Evolutionary conservation across 1,284 basidiomycete species (phyloP), one percentile per base, ranked within the genome.

Genomic region (Baeospora myosura): DNA sequence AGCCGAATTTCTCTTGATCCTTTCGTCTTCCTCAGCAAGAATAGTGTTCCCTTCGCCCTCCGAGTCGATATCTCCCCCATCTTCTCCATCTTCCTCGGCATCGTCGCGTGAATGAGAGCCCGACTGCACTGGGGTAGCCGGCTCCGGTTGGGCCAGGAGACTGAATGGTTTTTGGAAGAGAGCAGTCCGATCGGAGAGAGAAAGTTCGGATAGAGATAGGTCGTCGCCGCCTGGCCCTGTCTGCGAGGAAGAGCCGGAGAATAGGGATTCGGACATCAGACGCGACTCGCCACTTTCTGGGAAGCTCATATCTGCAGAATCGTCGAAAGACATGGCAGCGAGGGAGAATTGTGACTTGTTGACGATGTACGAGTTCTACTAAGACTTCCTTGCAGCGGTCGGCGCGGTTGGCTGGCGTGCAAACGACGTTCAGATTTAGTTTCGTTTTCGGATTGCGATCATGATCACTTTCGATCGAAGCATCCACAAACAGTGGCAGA

Each of bases 131-230:
- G 39, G 45, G 25, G 44, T 18, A 24, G 32, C 24, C 30, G 37
- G n/a, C 12, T 21, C 41, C 26, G 60, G 64, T 26, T 50, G 58
- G 3, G 66, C 66, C n/a, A 69, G 56, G n/a, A 69, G 57, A 46
- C 61, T 68, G 47, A 71, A 71, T 1, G 64, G 63, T 33, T 55
- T 55, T 37, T 56, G 49, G 34, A 45, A 49, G 16, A 49, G 40
- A 24, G 49, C 46, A 16, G 63, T 57, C 29, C 59, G 66, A 44
- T 73, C 67, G 17, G 64, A 57, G 24, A 79, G 52, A 6, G 74
- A 79, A 10, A 81, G 65, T 48, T 82, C 79, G 2, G 80, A 80
- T 38, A 81, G 57, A 3, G 78, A 80, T 3, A 82, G 64, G 59
- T 81, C 78, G 45, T 69, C 66, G 32, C 68, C 68, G 12, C 67